Evolutionary conservation across 2,329 filamentous ascomycete genomes (phyloP).

Genomic region (Shiraia sp.): DNA sequence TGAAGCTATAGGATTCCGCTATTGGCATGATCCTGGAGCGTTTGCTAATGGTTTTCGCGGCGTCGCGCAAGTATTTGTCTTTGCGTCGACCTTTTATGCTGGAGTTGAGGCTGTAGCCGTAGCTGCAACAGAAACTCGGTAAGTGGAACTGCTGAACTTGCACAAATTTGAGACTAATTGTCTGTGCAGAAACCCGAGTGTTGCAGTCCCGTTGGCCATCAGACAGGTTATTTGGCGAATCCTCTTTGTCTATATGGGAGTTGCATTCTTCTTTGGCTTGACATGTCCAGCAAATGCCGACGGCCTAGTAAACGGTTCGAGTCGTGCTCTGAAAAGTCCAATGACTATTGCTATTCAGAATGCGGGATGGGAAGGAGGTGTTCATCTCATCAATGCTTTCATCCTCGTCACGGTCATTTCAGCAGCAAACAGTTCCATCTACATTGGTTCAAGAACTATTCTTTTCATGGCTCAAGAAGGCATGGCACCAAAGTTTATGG

Average conservation of each 20-base stretch:
- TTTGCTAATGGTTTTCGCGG: constrained; percentile 48
- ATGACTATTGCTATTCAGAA: constrained; percentile 60
- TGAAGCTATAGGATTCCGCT: constrained; percentile 39
- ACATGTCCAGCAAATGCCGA: constrained; percentile 70
- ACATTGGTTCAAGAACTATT: constrained; percentile 74
- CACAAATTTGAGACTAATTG: no score
- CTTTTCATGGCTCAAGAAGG: constrained; percentile 75
- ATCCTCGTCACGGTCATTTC: constrained; percentile 66
- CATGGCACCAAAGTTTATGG: constrained; percentile 72
- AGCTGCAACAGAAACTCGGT: constrained; percentile 38
- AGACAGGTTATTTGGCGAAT: constrained; percentile 51
- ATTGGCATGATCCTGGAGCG: constrained; percentile 47
- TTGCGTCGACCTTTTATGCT: constrained; percentile 48
- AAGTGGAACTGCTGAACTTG: no score
- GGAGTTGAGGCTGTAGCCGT: constrained; percentile 42
- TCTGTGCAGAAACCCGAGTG: constrained; percentile 44
- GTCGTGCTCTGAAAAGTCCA: constrained; percentile 66
- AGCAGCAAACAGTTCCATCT: constrained; percentile 69
- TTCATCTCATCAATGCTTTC: constrained; percentile 73
- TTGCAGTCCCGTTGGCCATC: constrained; percentile 54
- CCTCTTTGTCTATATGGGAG: constrained; percentile 49
- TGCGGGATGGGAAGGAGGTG: constrained; percentile 72
- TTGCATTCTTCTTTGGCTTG: constrained; percentile 57
- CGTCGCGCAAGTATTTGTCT: constrained; percentile 49
- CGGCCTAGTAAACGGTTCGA: constrained; percentile 63